These are phyloP conservation scores for Crithidia sp. DNA, from an alignment of 208 protist species.

Conservation along the genomic window DNA sequence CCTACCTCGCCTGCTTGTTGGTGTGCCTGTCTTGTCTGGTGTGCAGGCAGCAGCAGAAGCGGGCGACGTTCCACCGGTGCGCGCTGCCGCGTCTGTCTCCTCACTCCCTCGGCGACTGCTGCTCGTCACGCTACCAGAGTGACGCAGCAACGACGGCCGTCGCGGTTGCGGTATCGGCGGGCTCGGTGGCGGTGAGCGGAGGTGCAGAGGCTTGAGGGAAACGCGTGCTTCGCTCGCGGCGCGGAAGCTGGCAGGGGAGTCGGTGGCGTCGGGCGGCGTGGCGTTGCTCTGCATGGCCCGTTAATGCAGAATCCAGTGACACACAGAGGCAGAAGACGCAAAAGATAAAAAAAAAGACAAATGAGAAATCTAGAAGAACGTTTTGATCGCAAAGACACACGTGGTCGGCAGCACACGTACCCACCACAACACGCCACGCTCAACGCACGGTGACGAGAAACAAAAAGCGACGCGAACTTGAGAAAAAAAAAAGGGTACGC, in stretches of 20 bases:
- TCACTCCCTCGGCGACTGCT: conserved; percentile 1
- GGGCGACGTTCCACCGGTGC: neutral
- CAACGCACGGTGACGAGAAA: neutral
- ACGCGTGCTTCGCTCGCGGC: conserved; percentile 12
- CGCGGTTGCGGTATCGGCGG: neutral
- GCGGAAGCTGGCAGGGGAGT: conserved; percentile 22
- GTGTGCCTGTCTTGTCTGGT: neutral
- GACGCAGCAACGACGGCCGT: conserved; percentile 10
- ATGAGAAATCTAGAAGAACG: too few species aligned
- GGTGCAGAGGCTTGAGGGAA: conserved; percentile 13
- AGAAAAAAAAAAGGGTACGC: neutral
- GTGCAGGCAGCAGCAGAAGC: neutral
- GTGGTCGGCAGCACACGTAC: too few species aligned
- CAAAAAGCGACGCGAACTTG: neutral
- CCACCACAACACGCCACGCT: too few species aligned
- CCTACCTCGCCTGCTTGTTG: neutral
- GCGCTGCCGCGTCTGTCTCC: neutral
- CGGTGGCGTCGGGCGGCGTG: neutral
- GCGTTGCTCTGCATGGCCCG: neutral
- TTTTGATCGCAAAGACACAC: too few species aligned
- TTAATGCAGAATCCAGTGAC: too few species aligned
- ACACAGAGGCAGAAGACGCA: too few species aligned
- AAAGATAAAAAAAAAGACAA: too few species aligned
- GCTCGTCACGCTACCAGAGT: conserved; percentile 1
- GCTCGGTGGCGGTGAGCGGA: conserved; percentile 15